Percentiles rank a stretch among this genome's conserved stretches.
Evolutionary conservation across 2,329 filamentous ascomycete genomes (phyloP).

Genomic region (Raffaelea albimanens): DNA sequence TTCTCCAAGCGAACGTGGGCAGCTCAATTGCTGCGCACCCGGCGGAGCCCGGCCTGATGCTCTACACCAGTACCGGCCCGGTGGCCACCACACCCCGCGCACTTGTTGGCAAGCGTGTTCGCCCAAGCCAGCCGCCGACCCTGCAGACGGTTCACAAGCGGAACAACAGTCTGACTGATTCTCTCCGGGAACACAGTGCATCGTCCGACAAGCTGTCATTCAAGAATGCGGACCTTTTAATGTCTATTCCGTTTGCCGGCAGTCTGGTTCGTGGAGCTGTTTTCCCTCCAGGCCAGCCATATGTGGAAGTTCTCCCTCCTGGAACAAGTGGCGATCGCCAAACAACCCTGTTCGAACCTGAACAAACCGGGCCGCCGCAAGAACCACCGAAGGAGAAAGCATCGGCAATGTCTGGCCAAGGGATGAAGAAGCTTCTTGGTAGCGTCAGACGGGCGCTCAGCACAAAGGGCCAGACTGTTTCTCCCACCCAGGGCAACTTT

Average conservation of each 20-base stretch:
- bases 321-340: slow-evolving; percentile 39
- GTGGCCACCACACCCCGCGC: slow-evolving; percentile 50
- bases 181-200: slow-evolving; percentile 57
- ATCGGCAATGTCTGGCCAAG: slow-evolving; percentile 57
- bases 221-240: slow-evolving; percentile 47
- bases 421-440: slow-evolving; percentile 78
- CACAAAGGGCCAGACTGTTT: slow-evolving; percentile 38
- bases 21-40: slow-evolving; percentile 46
- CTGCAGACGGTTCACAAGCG: slow-evolving; percentile 55
- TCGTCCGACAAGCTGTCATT: slow-evolving; percentile 37
- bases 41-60: slow-evolving; percentile 34
- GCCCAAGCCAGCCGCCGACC: slow-evolving; percentile 25
- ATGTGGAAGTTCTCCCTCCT: slow-evolving; percentile 57
- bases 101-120: slow-evolving; percentile 48
- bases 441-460: slow-evolving; percentile 77
- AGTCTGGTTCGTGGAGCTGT: slow-evolving; percentile 82
- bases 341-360: slow-evolving; percentile 42
- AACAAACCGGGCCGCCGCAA: slow-evolving; percentile 12
- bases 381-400: slow-evolving; percentile 33
- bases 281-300: slow-evolving; percentile 72
- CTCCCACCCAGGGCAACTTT: slow-evolving; percentile 36
- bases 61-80: slow-evolving; percentile 36
- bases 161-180: slow-evolving; percentile 81
- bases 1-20: slow-evolving; percentile 27
- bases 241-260: slow-evolving; percentile 62